phyloP scores from a whole-genome alignment of 345 rosid genomes.

The Mangifera indica region DNA sequence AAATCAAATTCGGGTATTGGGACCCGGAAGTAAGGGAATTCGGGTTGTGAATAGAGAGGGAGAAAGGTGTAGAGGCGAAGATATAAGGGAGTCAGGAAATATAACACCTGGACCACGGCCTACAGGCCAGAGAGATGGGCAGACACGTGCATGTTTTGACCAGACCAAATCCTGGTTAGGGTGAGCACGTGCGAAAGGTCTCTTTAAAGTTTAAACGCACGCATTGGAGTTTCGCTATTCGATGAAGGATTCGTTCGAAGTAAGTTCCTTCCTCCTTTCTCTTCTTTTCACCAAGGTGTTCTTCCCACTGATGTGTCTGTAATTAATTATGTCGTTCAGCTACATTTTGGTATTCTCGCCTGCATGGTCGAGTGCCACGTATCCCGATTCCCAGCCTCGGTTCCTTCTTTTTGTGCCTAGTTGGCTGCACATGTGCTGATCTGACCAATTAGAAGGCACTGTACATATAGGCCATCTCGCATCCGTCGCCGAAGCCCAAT shows the following conservation, averaged over 20 bases:
- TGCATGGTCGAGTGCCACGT: conserved; percentile 7
- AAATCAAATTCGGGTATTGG: background rate
- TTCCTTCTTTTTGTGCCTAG: background rate
- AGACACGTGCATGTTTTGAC: conserved; percentile 41
- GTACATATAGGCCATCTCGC: conserved; percentile 7
- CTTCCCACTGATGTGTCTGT: background rate
- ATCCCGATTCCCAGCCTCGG: background rate
- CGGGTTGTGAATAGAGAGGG: conserved; percentile 5
- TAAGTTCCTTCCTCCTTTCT: background rate
- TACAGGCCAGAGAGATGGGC: conserved; percentile 16
- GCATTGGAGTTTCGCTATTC: conserved; percentile 37
- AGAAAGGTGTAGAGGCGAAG: conserved; percentile 1
- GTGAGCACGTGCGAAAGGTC: conserved; percentile 46
- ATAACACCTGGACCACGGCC: conserved; percentile 29
- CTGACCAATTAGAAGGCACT: conserved; percentile 13
- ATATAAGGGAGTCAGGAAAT: conserved; percentile 10
- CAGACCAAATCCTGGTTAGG: conserved; percentile 18
- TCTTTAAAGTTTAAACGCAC: conserved; percentile 44
- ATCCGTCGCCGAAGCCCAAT: background rate
- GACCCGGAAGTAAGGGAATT: background rate
- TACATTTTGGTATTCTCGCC: background rate
- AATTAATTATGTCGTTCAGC: background rate
- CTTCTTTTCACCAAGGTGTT: background rate
- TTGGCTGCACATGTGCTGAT: conserved; percentile 10
- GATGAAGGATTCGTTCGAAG: conserved; percentile 10